Evolutionary conservation across 768 basidiomycete species (phyloP), one percentile per base, ranked within the genome.

Genomic region (Tremella yokohamensis): DNA sequence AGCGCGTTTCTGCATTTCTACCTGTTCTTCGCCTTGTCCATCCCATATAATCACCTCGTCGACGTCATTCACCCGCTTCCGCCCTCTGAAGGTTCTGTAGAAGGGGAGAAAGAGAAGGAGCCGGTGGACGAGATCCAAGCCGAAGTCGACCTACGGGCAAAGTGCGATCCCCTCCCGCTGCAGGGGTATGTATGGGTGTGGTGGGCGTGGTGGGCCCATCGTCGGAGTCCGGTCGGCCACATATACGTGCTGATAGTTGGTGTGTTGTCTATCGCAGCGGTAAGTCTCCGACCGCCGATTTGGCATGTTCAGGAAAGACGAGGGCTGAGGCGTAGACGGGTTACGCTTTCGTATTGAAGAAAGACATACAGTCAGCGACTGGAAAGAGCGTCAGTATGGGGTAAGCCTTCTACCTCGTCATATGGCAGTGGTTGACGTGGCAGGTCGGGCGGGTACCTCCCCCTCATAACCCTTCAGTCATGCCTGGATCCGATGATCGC

Each of bases 61-160:
- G 45, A 42, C 29, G 49, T 59, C 55, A 18, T 56, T 73, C 62
- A 87, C 87, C 62, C 84, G 80, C n/a, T 56, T 13, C 49, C 54
- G 25, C 85, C 8, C 87, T 89, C 68, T 85, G 89, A 72, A 88
- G 86, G 63, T 86, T 88, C 1, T 25, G 19, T 84, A 87, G 2
- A 81, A 81, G n/a, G 83, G 83, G 2, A 83, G 44, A 37, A 58
- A 38, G 42, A 45, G n/a, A n/a, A n/a, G 15, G 29, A 26, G 42
- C 37, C 24, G n/a, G 37, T 15, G 12, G 64, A 59, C 13, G n/a
- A 25, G 24, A 51, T 62, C 1, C 62, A 68, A 39, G 56, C 45
- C 24, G 69, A 72, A 55, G 67, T 71, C 18, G 68, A 68, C 39
- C 25, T 74, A 19, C 37, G 64, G 44, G 68, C 63, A 1, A 45